A percentile compares a stretch with the other conserved stretches of the same genome.
Conservation (phyloP, 2,329 filamentous ascomycete genomes). For the Ophiostoma quercus region DNA sequence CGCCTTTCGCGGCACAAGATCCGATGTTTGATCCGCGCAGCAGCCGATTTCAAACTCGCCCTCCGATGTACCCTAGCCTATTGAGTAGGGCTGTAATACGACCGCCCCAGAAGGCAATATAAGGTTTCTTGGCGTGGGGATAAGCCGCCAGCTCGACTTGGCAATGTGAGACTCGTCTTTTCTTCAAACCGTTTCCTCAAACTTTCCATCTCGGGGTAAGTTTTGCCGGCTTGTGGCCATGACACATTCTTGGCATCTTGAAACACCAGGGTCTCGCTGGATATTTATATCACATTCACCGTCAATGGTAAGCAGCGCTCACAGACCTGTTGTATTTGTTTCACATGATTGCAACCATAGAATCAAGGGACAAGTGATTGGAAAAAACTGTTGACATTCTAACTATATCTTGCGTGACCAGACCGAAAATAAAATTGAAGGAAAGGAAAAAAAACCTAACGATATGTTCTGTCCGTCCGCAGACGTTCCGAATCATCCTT, state of each 20-base stretch:
- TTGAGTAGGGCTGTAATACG: not conserved
- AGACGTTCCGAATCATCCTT: not conserved
- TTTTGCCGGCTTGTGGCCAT: not conserved
- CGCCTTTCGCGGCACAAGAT: not conserved
- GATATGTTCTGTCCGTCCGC: not conserved
- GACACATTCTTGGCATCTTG: conserved; percentile 6
- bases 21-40: not conserved
- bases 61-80: not conserved
- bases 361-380: not conserved
- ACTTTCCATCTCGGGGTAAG: not conserved
- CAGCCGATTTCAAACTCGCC: not conserved
- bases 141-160: not conserved
- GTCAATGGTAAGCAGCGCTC: not conserved
- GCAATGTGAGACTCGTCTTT: not conserved
- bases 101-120: not conserved
- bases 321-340: not conserved
- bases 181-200: not conserved
- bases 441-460: not conserved
- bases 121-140: conserved; percentile 5
- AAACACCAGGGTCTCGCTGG: not conserved
- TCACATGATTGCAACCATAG: not conserved
- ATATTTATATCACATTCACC: not conserved
- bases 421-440: not conserved
- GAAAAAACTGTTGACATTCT: not conserved
- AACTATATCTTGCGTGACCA: not conserved